Percentiles rank a stretch among this genome's conserved stretches.
Conservation (phyloP, 2,329 filamentous ascomycete genomes). For the Esteya vermicola region DNA sequence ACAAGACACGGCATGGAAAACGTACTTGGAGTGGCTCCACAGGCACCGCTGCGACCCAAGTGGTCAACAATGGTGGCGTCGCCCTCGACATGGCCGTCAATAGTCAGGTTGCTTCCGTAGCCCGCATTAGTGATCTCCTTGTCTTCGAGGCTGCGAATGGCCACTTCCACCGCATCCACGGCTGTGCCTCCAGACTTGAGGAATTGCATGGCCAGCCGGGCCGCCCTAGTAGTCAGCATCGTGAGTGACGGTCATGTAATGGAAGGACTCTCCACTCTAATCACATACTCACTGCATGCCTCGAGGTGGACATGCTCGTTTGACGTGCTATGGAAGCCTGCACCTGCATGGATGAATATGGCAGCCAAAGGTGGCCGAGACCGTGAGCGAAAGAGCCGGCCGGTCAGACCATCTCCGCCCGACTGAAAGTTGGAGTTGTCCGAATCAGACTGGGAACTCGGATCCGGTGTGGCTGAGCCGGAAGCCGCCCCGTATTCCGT, state of each 20-base stretch:
- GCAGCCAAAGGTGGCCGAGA: conserved; percentile 27
- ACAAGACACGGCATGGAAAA: conserved; percentile 9
- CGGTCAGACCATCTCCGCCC: conserved; percentile 10
- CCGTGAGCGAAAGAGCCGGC: conserved; percentile 14
- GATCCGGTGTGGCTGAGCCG: background rate
- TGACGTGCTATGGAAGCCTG: conserved; percentile 77
- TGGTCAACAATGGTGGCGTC: conserved; percentile 92
- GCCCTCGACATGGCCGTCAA: conserved; percentile 84
- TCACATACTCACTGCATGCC: conserved; percentile 64
- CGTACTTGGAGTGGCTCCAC: conserved; percentile 80
- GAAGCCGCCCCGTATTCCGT: too few species aligned
- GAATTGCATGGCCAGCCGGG: conserved; percentile 68
- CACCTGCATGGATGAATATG: conserved; percentile 91
- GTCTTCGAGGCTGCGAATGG: conserved; percentile 79
- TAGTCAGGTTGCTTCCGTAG: conserved; percentile 85
- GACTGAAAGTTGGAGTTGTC: background rate
- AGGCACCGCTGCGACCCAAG: conserved; percentile 78
- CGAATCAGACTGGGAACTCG: background rate
- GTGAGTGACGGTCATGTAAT: background rate
- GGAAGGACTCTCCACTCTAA: background rate
- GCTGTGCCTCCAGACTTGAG: conserved; percentile 67
- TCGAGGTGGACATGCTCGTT: conserved; percentile 77
- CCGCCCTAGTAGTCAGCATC: conserved; percentile 43
- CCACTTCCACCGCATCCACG: conserved; percentile 78
- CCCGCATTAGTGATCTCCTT: conserved; percentile 94